Evolutionary conservation across 2,329 filamentous ascomycete genomes (phyloP), one percentile per base, ranked within the genome.

Genomic region (Periconia sp.): DNA sequence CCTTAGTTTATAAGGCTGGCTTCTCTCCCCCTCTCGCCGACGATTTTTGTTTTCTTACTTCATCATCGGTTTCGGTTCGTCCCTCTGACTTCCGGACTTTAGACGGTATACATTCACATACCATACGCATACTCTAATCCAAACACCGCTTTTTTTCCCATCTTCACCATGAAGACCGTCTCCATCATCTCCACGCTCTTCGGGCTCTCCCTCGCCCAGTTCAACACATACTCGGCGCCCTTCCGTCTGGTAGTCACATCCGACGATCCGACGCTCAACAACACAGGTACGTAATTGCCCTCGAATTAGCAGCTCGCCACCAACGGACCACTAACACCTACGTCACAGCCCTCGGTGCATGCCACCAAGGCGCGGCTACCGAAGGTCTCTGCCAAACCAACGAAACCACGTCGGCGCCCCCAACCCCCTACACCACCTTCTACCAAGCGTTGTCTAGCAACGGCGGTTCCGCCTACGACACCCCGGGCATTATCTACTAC

Each of bases 321-420:
- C 30, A 31, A 6, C 47, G 20, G 11, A 17, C 14, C 17, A 20
- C 41, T 53, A 10, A 58, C 18, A 14, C 2, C 5, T 13, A 3
- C 14, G 59, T 61, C 55, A 56, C 48, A 52, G 61, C 56, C 30
- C 55, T 68, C 1, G 61, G 61, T 35, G 61, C 63, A 23, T 69
- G 77, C 65, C 77, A 80, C 53, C 71, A 76, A 64, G 77, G 77
- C 35, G 77, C 77, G 37, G 77, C 72, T 3, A 77, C 77, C 49
- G 76, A 80, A 63, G 74, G 69, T 14, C 71, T 79, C 35, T 68
- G 66, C 41, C 46, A 47, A 8, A 55, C 49, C 11, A 33, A 47
- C 5, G 35, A 55, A 15, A 57, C 47, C 8, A 23, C 49, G 9
- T 19, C 44, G 8, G 53, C 60, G 15, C 47, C 52, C 18, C 41